phyloP scores from a whole-genome alignment of 805 yeast species.

The Wickerhamomyces chambardii region DNA sequence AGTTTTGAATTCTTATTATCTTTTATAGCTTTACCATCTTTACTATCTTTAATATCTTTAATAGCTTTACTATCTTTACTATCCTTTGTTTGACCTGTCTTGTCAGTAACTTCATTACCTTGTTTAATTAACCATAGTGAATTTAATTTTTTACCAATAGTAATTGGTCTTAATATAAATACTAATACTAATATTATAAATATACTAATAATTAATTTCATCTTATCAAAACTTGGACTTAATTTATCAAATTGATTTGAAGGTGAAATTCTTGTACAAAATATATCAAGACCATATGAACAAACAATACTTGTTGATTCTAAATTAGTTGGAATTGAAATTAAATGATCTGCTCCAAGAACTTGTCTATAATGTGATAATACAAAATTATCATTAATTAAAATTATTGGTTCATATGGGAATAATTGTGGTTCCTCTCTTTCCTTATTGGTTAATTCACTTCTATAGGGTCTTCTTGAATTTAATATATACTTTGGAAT shows the following conservation, averaged over 20 bases:
- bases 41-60: too few species aligned
- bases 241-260: slow-evolving; percentile 78
- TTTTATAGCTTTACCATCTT: too few species aligned
- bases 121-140: slow-evolving; percentile 11
- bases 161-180: slow-evolving; percentile 47
- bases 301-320: slow-evolving; percentile 80
- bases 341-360: slow-evolving; percentile 21
- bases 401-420: slow-evolving; percentile 60
- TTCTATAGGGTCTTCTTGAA: slow-evolving; percentile 58
- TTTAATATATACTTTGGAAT: slow-evolving; percentile 65
- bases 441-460: slow-evolving; percentile 41
- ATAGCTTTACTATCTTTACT: not conserved
- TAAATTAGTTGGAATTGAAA: slow-evolving; percentile 51
- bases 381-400: slow-evolving; percentile 35
- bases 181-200: slow-evolving; percentile 37
- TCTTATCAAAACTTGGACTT: slow-evolving; percentile 56
- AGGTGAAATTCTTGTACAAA: slow-evolving; percentile 72
- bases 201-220: slow-evolving; percentile 54
- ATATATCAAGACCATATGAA: slow-evolving; percentile 57
- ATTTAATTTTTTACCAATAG: slow-evolving; percentile 41
- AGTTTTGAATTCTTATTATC: too few species aligned
- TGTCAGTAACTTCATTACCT: not conserved
- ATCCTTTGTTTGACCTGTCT: not conserved
- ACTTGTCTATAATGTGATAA: slow-evolving; percentile 44
- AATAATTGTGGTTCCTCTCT: slow-evolving; percentile 46